Base-by-base conservation (phyloP, 2,329 filamentous ascomycete species). In the Huntiella bhutanensis region DNA sequence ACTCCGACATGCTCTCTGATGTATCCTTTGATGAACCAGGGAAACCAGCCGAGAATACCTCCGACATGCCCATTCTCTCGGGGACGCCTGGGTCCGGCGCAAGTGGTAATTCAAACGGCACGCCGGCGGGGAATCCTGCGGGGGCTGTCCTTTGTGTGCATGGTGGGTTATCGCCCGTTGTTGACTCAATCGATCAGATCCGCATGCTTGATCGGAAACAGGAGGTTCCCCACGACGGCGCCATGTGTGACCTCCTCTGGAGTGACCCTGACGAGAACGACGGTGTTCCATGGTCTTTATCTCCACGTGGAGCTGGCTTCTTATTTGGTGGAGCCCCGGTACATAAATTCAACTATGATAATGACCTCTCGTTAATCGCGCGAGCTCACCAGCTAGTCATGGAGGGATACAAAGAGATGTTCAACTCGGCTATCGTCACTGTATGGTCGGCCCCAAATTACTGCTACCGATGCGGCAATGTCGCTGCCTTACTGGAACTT, bases 391-490 rank as follows among this genome's bases (percentile, higher is more conserved):
- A 98, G 61, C 76, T 98, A 16, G 91, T 98, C 53, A 98, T 96
- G 91, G 91, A 98, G 60, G 91, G 91, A 0, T 98, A 95, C 63
- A 96, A 96, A 64, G 91, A 96, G 60, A 96, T 96, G 87, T 98
- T 96, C 57, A 85, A 94, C 58, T 81, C 78, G 11, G 84, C 79
- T 41, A 95, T 98, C 52, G 91, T 96, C 37, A 98, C 91, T 0
- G 91, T 98, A n/a, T 98, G 91, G 88, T 92, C 83, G 1, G 87
- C 87, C 7, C 87, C 87, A 1, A 95, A 95, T 60, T 95, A 95
- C 67, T 95, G 87, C 65, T 95, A 95, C 64, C 77, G 85, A 52
- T 95, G 87, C 57, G 87, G 87, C 46, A 96, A 96, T 56, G 87
- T 98, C 10, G 91, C 91, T 1, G 88, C 91, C 0, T 87, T 98